Conservation (phyloP, 2,329 filamentous ascomycete genomes). For the Lecanicillium sp. region DNA sequence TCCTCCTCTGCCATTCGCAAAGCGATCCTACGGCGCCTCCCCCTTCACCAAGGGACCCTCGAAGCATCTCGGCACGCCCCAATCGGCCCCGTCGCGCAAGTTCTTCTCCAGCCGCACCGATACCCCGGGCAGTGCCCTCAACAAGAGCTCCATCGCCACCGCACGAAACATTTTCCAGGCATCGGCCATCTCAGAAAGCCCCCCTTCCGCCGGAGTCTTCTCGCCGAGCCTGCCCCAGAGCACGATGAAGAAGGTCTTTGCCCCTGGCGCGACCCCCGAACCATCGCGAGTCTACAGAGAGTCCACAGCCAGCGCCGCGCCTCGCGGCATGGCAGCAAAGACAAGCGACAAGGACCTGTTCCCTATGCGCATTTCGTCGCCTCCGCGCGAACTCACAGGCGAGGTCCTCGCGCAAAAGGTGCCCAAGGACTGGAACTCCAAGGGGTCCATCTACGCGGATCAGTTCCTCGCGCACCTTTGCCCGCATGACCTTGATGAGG, state of each 20-base stretch:
- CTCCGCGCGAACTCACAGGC: slow-evolving; percentile 50
- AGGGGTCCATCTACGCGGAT: slow-evolving; percentile 53
- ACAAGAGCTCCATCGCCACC: slow-evolving; percentile 29
- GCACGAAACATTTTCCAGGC: slow-evolving; percentile 38
- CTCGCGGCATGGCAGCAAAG: slow-evolving; percentile 45
- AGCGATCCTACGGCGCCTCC: slow-evolving; percentile 35
- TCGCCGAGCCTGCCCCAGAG: slow-evolving; percentile 40
- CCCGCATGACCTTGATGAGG: slow-evolving; percentile 50
- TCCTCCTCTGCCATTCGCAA: slow-evolving; percentile 38
- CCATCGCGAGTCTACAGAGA: slow-evolving; percentile 38
- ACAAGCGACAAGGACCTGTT: slow-evolving; percentile 48
- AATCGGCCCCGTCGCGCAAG: slow-evolving; percentile 32
- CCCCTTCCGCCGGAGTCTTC: slow-evolving; percentile 31
- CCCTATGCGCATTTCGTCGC: slow-evolving; percentile 52
- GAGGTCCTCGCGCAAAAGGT: slow-evolving; percentile 49
- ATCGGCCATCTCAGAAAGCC: slow-evolving; percentile 30
- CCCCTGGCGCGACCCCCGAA: slow-evolving; percentile 39
- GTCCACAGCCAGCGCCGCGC: slow-evolving; percentile 40
- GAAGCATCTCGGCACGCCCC: slow-evolving; percentile 34
- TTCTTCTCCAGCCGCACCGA: slow-evolving; percentile 31
- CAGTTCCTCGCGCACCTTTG: slow-evolving; percentile 53
- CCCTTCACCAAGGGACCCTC: slow-evolving; percentile 23
- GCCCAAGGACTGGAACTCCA: slow-evolving; percentile 44
- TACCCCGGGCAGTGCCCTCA: slow-evolving; percentile 29
- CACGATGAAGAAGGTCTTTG: slow-evolving; percentile 43